Evolutionary conservation across 768 basidiomycete genomes (phyloP), one percentile per base, ranked within the genome.

Genomic region (Xerocomellus intermedius): DNA sequence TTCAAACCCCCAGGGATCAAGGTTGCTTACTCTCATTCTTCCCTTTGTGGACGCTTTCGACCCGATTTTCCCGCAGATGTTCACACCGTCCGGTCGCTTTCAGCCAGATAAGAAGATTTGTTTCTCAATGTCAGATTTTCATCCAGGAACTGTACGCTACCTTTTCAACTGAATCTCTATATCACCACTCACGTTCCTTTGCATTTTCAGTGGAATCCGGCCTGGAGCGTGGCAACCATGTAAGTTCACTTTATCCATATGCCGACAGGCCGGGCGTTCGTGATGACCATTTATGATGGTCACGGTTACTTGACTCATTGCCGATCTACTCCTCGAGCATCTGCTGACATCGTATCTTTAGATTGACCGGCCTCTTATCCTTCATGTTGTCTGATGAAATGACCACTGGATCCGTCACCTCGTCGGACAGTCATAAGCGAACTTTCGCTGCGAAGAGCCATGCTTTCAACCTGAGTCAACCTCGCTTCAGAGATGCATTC

Each of bases 1-100:
- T 96, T 97, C 78, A 96, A 94, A 71, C 94, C 94, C 0, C 95
- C 94, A 49, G 94, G 94, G 51, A 94, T 98, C 75, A 96, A 96
- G 83, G 91, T 93, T 21, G 77, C 62, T 26, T 7, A 32, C n/a
- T 17, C 17, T 24, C 32, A 16, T 56, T 44, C 17, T 48, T 52
- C 37, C 36, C 9, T 33, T 22, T 57, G 51, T 44, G 53, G 50
- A 17, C 45, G 32, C 44, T 49, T 19, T 51, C 39, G n/a, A 56
- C 61, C 45, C 12, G 32, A 43, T 57, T 41, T 48, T n/a, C 37
- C 41, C 55, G 21, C 63, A 94, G 92, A 92, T 94, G 91, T 82
- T 86, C 63, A 94, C 93, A 14, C 93, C 93, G 0, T 91, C 90
- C 6, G 93, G 93, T 19, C 84, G 93, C 55, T 95, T 95, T 73